A percentile compares a stretch with the other conserved stretches of the same genome.
phyloP scores from a whole-genome alignment of 768 basidiomycete genomes.

The Dentipellis sp. region DNA sequence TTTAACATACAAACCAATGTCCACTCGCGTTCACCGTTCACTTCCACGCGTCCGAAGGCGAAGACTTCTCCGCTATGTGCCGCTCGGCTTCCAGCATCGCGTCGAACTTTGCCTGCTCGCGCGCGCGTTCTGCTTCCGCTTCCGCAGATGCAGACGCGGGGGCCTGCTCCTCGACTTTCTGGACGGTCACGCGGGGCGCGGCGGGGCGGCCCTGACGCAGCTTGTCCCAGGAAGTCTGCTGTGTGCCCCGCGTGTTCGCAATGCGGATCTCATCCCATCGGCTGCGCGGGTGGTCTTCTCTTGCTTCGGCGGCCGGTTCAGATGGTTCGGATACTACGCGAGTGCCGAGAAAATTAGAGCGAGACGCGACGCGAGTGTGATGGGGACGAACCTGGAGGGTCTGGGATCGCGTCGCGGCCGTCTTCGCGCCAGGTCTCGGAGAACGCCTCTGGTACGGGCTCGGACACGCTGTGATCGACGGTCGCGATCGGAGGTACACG shows the following conservation, averaged over 20 bases:
- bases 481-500: no score
- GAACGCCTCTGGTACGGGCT: not conserved
- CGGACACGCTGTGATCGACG: no score
- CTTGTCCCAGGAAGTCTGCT: constrained; percentile 53
- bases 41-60: not conserved
- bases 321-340: not conserved
- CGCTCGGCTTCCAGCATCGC: constrained; percentile 52
- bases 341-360: not conserved
- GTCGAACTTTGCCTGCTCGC: constrained; percentile 50
- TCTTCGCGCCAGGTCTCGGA: not conserved
- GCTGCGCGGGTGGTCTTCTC: constrained; percentile 2
- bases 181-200: constrained; percentile 30
- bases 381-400: not conserved
- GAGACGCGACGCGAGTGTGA: not conserved
- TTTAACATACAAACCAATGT: no score
- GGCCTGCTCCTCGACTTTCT: not conserved
- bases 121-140: constrained; percentile 25
- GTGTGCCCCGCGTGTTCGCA: constrained; percentile 25
- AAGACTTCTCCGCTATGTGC: constrained; percentile 16
- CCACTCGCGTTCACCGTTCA: no score
- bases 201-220: constrained; percentile 32
- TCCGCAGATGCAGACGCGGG: constrained; percentile 1
- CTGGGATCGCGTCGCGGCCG: not conserved
- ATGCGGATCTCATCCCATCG: constrained; percentile 64
- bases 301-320: constrained; percentile 14